Percentiles rank a stretch among this genome's conserved stretches.
Conservation (phyloP, 305 asterid genomes). For the Fraxinus baroniana region DNA sequence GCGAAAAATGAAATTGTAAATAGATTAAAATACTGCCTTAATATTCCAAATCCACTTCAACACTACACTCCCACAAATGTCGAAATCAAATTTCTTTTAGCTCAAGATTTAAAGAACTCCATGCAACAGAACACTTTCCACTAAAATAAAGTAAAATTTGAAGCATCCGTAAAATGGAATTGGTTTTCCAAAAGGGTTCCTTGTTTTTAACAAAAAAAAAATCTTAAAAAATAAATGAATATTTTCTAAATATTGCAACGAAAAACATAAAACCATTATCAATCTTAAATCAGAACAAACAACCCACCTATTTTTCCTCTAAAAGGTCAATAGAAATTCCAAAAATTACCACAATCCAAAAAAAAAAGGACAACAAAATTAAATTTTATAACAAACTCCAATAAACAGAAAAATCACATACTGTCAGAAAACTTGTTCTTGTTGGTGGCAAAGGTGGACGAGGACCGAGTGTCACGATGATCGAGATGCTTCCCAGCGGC, state of each 20-base stretch:
- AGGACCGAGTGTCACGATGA: conserved; percentile 31
- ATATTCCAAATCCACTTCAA: neutral
- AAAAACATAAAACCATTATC: neutral
- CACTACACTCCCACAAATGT: neutral
- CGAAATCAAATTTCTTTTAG: neutral
- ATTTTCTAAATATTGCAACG: neutral
- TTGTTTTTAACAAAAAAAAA: neutral
- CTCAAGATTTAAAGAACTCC: conserved; percentile 1
- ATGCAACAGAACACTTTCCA: neutral
- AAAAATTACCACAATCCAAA: neutral
- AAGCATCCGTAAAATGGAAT: neutral
- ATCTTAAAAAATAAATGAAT: neutral
- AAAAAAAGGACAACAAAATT: neutral
- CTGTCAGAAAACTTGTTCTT: conserved; percentile 41
- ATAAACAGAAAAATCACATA: neutral
- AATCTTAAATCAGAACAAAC: neutral
- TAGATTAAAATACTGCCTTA: neutral
- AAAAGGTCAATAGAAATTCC: neutral
- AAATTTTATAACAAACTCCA: neutral
- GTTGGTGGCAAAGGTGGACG: conserved; percentile 29
- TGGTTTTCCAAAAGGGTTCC: neutral
- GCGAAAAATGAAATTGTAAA: neutral
- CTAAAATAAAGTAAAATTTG: neutral
- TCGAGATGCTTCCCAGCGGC: conserved; percentile 31
- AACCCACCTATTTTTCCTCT: neutral